Percentiles rank a stretch among this genome's conserved stretches.
phyloP scores from a whole-genome alignment of 345 rosid species.

The Streptanthus diversifolius region DNA sequence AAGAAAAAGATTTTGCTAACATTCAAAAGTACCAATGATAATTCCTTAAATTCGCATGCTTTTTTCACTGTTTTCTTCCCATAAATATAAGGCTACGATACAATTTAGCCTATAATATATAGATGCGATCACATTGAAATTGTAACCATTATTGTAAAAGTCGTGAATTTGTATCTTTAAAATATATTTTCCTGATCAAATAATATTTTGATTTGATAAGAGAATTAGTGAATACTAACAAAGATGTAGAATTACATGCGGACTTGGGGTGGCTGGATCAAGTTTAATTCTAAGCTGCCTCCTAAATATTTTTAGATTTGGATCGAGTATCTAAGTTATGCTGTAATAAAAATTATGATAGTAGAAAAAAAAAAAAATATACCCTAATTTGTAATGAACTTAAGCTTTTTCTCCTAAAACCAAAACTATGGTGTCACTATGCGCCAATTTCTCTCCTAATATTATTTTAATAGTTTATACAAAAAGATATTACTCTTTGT shows the following conservation, averaged over 20 bases:
- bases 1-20: constrained; percentile 22
- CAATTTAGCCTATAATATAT: neutral
- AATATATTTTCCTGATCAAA: neutral
- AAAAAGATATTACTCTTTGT: no score
- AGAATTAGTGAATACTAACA: neutral
- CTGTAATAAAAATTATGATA: no score
- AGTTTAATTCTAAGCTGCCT: neutral
- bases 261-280: neutral
- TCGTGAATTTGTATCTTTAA: neutral
- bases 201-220: neutral
- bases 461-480: no score
- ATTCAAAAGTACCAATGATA: constrained; percentile 16
- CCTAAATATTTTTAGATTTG: neutral
- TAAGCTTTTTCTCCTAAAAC: no score
- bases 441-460: no score
- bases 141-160: neutral
- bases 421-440: no score
- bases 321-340: neutral
- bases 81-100: neutral
- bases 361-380: no score
- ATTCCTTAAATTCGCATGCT: constrained; percentile 2
- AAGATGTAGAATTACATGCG: neutral
- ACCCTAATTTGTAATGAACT: no score
- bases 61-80: constrained; percentile 4
- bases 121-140: neutral